Conservation (phyloP, 345 rosid species). For the Viola odorata region DNA sequence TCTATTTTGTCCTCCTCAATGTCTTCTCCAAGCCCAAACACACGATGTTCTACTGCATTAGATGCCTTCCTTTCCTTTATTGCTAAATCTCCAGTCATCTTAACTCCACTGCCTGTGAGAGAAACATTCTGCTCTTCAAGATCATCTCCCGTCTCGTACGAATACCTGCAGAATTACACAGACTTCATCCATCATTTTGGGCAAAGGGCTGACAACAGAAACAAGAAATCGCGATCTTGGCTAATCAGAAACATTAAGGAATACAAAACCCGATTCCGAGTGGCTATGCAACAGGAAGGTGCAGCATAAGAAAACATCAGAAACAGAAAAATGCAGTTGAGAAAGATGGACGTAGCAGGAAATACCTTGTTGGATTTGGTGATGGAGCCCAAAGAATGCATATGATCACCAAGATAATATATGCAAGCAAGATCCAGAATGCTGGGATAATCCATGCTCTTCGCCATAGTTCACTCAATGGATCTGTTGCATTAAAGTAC, state of each 20-base stretch:
- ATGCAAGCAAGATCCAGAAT: constrained; percentile 80
- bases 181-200: no score
- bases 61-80: constrained; percentile 39
- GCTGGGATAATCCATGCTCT: constrained; percentile 93
- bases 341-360: no score
- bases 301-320: no score
- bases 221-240: no score
- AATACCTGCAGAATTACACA: constrained; percentile 54
- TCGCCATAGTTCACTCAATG: constrained; percentile 87
- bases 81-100: constrained; percentile 22
- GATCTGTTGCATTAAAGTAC: constrained; percentile 86
- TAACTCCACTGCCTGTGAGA: constrained; percentile 44
- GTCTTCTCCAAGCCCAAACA: constrained; percentile 40
- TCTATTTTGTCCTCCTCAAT: constrained; percentile 83
- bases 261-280: no score
- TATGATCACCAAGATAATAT: constrained; percentile 60
- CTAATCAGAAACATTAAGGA: no score
- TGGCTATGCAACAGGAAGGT: no score
- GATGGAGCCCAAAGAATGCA: constrained; percentile 97
- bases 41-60: no score
- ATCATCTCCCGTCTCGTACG: constrained; percentile 63
- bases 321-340: no score
- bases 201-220: no score
- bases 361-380: constrained; percentile 76
- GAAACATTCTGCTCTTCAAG: constrained; percentile 70